Base-by-base conservation (phyloP, 73 alveolate species). In the Symbiodinium natans region DNA sequence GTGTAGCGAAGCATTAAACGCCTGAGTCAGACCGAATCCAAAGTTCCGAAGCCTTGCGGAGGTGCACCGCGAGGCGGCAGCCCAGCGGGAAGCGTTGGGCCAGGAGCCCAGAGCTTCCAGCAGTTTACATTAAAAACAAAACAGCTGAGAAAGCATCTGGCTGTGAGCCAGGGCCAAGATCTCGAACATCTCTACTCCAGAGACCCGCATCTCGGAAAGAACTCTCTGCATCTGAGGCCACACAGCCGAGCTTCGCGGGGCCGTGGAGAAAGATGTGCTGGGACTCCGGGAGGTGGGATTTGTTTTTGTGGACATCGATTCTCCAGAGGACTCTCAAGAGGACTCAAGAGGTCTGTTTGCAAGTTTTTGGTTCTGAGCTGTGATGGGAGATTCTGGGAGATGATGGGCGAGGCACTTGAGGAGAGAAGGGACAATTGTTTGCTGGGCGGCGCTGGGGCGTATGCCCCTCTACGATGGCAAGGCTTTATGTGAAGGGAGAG, bases 241-340 rank as follows among this genome's bases (percentile, higher is more conserved):
- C 34, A 88, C 95, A 2, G 15, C 38, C 2, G 86, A 59, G 17
- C 85, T 56, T 23, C 95, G 95, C 17, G 95, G 74, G 74, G 95
- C 86, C 17, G 95, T 88, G 86, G 95, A 88, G 86, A 88, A 88
- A 46, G 95, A 88, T 40, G 95, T 88, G 48, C 31, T 63, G 42
- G 95, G 95, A 5, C 43, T 88, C 86, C 41, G 95, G 40, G 95
- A 88, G 95, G 95, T n/a, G n/a, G n/a, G n/a, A n/a, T n/a, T n/a
- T n/a, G n/a, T n/a, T n/a, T n/a, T n/a, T n/a, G n/a, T n/a, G n/a
- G n/a, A n/a, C n/a, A n/a, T n/a, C n/a, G n/a, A n/a, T n/a, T n/a
- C n/a, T n/a, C n/a, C 93, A 23, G 6, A 29, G 48, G 41, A 75
- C 27, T 48, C 8, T 8, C 8, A 48, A 17, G 63, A 17, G 63